Evolutionary conservation across 2,329 filamentous ascomycete genomes (phyloP), one percentile per base, ranked within the genome.

Genomic region (Sporothrix euskadiensis): DNA sequence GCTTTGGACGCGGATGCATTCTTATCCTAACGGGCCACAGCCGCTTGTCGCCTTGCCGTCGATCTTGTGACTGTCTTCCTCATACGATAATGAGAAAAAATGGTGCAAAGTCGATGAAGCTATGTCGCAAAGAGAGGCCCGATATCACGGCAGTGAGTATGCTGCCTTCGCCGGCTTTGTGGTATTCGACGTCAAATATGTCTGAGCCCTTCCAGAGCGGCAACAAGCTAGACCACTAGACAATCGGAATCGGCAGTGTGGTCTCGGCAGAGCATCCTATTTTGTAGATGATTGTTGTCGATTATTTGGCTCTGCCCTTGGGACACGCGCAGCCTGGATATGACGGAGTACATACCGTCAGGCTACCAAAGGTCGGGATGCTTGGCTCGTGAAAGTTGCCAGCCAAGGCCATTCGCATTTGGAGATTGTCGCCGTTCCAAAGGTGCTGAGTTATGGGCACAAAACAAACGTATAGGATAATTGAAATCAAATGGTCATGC

Each of bases 1-100:
- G 57, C 57, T 22, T 65, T 65, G 59, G 59, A 44, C 35, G n/a
- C 35, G 59, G 39, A 65, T 65, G 10, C 35, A 32, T 57, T 19
- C 39, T 14, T 16, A 5, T 26, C 10, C 9, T 10, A 41, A 10
- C 30, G 30, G 30, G 56, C 26, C 30, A 59, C 30, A 35, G 19
- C n/a, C 19, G 49, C 22, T 54, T 22, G 59, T 65, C 35, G 59
- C n/a, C n/a, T 63, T 65, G 59, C 44, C 35, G 35, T 65, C 35
- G 39, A 44, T 65, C 59, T 35, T 65, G 59, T 44, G 39, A 65
- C 35, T 63, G 35, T 65, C 19, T 65, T 44, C 44, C 9, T 22
- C 35, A 65, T 44, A 44, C 39, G 35, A 44, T 35, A 10, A 35
- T n/a, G 35, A 65, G 59, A 4, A 44, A 19, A 4, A n/a, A 41